A percentile compares a stretch with the other conserved stretches of the same genome.
These are phyloP conservation scores for Madurella fahalii DNA, from an alignment of 2,329 filamentous ascomycete species.

Conservation along the genomic window DNA sequence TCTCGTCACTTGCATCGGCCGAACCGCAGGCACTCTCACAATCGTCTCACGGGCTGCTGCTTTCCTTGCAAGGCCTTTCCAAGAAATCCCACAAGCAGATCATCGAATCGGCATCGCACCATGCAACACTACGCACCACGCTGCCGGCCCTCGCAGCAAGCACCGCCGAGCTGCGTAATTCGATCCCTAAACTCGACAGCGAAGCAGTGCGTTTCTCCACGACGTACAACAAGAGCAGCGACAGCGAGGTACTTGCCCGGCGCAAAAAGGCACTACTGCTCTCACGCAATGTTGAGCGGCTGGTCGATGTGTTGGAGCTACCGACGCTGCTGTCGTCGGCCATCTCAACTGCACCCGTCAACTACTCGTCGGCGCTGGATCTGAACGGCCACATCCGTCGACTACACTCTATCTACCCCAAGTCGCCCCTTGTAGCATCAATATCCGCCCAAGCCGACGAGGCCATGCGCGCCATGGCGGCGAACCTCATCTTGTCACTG, in stretches of 20 bases:
- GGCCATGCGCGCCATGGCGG: slow-evolving; percentile 84
- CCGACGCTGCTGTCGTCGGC: slow-evolving; percentile 80
- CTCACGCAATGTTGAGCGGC: slow-evolving; percentile 79
- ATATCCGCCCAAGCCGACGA: slow-evolving; percentile 75
- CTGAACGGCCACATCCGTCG: slow-evolving; percentile 90
- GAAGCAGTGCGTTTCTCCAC: slow-evolving; percentile 76
- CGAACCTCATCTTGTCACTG: slow-evolving; percentile 74
- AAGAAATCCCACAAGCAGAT: slow-evolving; percentile 85
- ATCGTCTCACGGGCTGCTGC: slow-evolving; percentile 71
- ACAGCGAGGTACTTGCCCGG: slow-evolving; percentile 65
- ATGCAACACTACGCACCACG: slow-evolving; percentile 66
- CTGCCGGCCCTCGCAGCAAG: slow-evolving; percentile 67
- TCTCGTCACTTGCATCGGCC: slow-evolving; percentile 65
- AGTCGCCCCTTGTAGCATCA: slow-evolving; percentile 68
- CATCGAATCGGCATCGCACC: slow-evolving; percentile 73
- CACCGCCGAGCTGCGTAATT: slow-evolving; percentile 62
- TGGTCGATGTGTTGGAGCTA: slow-evolving; percentile 87
- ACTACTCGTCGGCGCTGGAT: slow-evolving; percentile 86
- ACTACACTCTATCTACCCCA: slow-evolving; percentile 75
- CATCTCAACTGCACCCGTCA: slow-evolving; percentile 61
- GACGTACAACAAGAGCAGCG: slow-evolving; percentile 71
- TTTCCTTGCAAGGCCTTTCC: slow-evolving; percentile 81
- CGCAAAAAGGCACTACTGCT: slow-evolving; percentile 78
- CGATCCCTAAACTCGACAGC: slow-evolving; percentile 73
- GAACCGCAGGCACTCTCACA: slow-evolving; percentile 81